Conservation (phyloP, 148 eudicot species). For the Silene uniflora region DNA sequence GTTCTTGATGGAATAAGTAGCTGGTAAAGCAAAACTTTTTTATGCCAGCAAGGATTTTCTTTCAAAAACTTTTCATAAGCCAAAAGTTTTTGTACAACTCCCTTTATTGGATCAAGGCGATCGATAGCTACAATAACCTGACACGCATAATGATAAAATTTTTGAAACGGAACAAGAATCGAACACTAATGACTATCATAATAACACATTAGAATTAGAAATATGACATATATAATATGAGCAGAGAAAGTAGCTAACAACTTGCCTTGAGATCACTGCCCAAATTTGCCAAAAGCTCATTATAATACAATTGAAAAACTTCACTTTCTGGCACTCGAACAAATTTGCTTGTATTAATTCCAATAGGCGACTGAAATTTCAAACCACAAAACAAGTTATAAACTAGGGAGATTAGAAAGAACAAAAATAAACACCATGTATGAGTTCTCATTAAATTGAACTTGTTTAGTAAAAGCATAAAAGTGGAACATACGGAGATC, state of each 20-base stretch:
- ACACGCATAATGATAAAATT: background rate
- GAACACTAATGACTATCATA: too few species aligned
- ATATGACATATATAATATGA: too few species aligned
- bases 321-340: slow-evolving; percentile 54
- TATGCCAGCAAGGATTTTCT: slow-evolving; percentile 65
- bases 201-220: too few species aligned
- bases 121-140: slow-evolving; percentile 95
- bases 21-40: slow-evolving; percentile 83
- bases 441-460: too few species aligned
- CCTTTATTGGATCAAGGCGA: slow-evolving; percentile 94
- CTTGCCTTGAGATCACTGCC: too few species aligned
- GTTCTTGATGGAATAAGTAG: slow-evolving; percentile 94
- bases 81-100: slow-evolving; percentile 84
- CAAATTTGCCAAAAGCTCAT: too few species aligned
- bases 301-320: too few species aligned
- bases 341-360: slow-evolving; percentile 80
- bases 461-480: slow-evolving; percentile 7
- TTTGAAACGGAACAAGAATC: too few species aligned
- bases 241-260: too few species aligned
- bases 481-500: slow-evolving; percentile 55
- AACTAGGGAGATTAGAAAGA: too few species aligned
- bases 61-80: slow-evolving; percentile 91
- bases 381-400: too few species aligned
- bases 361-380: slow-evolving; percentile 69
- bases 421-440: slow-evolving; percentile 6